These are phyloP conservation scores for Sicyos edulis DNA, from an alignment of 306 rosid species.

Conservation along the genomic window DNA sequence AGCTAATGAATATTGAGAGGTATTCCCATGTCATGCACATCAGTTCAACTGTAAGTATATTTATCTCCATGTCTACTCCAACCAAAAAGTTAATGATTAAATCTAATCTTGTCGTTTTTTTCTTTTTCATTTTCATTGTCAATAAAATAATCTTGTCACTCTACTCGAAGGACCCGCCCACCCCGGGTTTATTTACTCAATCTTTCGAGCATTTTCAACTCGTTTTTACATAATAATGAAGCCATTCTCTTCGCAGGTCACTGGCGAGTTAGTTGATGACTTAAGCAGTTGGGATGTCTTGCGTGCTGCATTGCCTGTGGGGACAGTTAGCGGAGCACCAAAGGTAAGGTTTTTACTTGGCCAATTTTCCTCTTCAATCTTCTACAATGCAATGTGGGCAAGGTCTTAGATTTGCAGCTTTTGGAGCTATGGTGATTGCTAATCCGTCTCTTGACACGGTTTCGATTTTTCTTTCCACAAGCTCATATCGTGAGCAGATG, in stretches of 20 bases:
- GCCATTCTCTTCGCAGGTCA: conserved; percentile 50
- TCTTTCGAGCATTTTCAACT: not conserved
- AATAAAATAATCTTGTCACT: not conserved
- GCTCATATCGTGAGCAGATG: not conserved
- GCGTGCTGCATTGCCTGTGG: conserved; percentile 89
- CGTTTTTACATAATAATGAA: conserved; percentile 4
- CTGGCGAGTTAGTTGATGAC: conserved; percentile 74
- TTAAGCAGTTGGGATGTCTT: conserved; percentile 86
- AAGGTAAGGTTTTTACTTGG: conserved; percentile 70
- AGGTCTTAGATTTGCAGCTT: not conserved
- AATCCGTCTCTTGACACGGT: not conserved
- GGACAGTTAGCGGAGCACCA: conserved; percentile 99
- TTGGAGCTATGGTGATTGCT: not conserved
- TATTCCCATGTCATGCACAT: conserved; percentile 99
- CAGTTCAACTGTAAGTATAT: conserved; percentile 82
- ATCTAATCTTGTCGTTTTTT: not conserved
- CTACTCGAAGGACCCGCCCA: not conserved
- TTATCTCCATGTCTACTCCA: conserved; percentile 3
- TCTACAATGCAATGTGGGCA: not conserved
- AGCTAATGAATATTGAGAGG: conserved; percentile 83
- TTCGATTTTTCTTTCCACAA: not conserved
- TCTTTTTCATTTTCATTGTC: too few relatives aligned
- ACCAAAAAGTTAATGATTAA: not conserved
- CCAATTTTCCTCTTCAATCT: not conserved
- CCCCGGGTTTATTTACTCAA: not conserved